Evolutionary conservation across 2,329 filamentous ascomycete species (phyloP).

Genomic region (Pseudonectria foliicola): DNA sequence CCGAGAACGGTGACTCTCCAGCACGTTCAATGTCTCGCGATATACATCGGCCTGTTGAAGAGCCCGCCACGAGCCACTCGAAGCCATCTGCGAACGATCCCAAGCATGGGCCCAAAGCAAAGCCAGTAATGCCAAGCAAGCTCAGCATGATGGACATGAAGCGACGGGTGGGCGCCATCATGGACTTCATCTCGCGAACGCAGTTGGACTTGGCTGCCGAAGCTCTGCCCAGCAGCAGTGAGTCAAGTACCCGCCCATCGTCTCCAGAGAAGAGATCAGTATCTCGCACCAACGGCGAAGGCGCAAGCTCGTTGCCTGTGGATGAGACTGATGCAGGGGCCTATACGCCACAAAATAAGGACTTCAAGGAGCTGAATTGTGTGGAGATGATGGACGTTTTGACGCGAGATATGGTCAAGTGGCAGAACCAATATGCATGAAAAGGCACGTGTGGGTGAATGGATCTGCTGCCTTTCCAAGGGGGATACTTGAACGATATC

Average conservation of each 20-base stretch:
- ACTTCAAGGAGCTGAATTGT: constrained; percentile 70
- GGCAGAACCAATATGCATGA: constrained; percentile 65
- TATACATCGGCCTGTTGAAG: constrained; percentile 32
- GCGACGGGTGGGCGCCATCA: constrained; percentile 72
- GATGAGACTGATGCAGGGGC: constrained; percentile 18
- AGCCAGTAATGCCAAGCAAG: constrained; percentile 51
- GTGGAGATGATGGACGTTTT: constrained; percentile 88
- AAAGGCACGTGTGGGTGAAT: not conserved
- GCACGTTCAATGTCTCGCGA: constrained; percentile 48
- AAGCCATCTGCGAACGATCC: constrained; percentile 35
- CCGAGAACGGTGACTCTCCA: constrained; percentile 49
- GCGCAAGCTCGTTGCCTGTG: constrained; percentile 15
- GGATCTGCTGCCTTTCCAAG: constrained; percentile 4
- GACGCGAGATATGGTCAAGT: constrained; percentile 72
- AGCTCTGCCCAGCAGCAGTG: constrained; percentile 37
- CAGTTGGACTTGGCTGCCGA: constrained; percentile 79
- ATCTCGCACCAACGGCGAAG: constrained; percentile 30
- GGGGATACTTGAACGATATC: constrained; percentile 1
- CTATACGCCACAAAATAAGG: constrained; percentile 28
- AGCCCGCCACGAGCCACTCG: constrained; percentile 25
- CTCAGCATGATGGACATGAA: constrained; percentile 85
- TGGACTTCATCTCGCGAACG: constrained; percentile 84
- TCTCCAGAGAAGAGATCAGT: constrained; percentile 31
- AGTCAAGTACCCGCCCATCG: constrained; percentile 31
- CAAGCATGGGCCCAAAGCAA: constrained; percentile 48